Conservation (phyloP, 306 rosid species). For the Rosa rugosa region DNA sequence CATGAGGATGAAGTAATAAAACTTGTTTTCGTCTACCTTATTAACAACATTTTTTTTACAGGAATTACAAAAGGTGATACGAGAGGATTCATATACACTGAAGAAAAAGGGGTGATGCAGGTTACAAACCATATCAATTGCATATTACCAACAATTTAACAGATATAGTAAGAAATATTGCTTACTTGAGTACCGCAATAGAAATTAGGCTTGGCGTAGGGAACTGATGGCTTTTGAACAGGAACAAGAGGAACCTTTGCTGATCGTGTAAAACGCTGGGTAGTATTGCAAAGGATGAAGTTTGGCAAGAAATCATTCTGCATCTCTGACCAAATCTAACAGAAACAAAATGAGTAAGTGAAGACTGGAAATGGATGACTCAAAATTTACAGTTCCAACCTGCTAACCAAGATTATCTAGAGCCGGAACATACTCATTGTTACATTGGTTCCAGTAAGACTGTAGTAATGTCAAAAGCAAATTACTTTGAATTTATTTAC, state of each 20-base stretch:
- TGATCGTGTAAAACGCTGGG: conserved; percentile 88
- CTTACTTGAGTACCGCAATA: conserved; percentile 92
- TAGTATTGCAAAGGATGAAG: conserved; percentile 91
- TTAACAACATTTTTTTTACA: neutral
- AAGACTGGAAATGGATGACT: conserved; percentile 22
- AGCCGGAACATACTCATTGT: neutral
- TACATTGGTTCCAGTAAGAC: neutral
- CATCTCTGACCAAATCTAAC: conserved; percentile 98
- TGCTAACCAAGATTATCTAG: neutral
- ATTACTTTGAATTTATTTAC: neutral
- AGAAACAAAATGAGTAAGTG: conserved; percentile 32
- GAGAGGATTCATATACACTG: neutral
- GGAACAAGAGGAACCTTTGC: conserved; percentile 62
- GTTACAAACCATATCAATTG: conserved; percentile 17
- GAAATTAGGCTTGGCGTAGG: conserved; percentile 90
- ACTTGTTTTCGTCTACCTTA: neutral
- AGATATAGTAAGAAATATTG: conserved; percentile 12
- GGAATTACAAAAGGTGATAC: neutral
- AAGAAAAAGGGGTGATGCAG: neutral
- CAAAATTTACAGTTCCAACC: conserved; percentile 7
- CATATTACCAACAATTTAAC: conserved; percentile 12
- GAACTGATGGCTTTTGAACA: conserved; percentile 96
- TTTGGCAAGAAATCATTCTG: conserved; percentile 91
- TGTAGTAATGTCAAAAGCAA: neutral
- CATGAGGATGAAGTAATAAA: neutral